phyloP scores from a whole-genome alignment of 345 rosid species.

The Eutrema yunnanense region DNA sequence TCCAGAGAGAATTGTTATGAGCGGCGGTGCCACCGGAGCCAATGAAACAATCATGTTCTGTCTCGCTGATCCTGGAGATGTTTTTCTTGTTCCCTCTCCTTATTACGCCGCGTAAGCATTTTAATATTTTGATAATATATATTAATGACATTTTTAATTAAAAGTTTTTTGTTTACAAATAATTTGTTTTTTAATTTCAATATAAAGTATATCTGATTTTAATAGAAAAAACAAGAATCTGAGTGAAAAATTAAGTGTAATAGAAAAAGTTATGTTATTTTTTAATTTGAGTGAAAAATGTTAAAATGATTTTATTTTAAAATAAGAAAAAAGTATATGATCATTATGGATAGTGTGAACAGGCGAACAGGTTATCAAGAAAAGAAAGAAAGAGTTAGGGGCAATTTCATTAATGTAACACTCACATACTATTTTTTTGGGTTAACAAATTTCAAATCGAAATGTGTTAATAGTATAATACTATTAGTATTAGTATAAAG shows the following conservation, averaged over 20 bases:
- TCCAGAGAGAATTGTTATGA: constrained; percentile 67
- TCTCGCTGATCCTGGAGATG: constrained; percentile 81
- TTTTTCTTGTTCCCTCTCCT: constrained; percentile 77
- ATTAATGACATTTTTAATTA: not conserved
- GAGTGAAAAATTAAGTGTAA: too few species aligned
- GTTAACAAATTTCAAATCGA: constrained; percentile 19
- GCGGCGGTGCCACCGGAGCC: constrained; percentile 93
- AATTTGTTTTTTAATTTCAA: not conserved
- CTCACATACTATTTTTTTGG: constrained; percentile 11
- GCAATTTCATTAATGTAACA: constrained; percentile 3
- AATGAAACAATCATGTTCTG: constrained; percentile 74
- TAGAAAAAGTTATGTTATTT: not conserved
- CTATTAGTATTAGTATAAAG: not conserved
- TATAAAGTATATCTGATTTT: not conserved
- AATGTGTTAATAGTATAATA: constrained; percentile 10
- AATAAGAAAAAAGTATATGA: not conserved
- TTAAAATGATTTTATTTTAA: not conserved
- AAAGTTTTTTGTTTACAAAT: not conserved
- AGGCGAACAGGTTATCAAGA: not conserved
- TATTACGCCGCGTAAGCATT: constrained; percentile 67
- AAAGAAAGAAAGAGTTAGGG: not conserved
- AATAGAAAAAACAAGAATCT: not conserved
- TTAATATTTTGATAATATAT: not conserved
- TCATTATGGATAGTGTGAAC: not conserved
- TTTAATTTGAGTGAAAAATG: not conserved